These are phyloP conservation scores for Coprinopsis sp. DNA, from an alignment of 768 basidiomycete genomes.

Conservation along the genomic window DNA sequence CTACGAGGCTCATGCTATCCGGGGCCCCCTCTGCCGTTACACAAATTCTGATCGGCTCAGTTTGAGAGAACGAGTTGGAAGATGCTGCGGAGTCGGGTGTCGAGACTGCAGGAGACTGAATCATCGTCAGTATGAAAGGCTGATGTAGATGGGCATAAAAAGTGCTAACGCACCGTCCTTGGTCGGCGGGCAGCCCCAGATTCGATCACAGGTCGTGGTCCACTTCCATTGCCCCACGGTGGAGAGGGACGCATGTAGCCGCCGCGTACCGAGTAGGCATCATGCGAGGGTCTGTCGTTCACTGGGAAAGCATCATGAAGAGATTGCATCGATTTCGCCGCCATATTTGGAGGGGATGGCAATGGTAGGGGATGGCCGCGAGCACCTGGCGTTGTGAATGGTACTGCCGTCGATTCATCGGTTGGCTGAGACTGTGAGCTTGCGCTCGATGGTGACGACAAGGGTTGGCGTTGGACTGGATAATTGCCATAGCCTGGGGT, in stretches of 20 bases:
- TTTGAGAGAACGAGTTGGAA: constrained; percentile 25
- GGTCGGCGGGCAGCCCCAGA: constrained; percentile 22
- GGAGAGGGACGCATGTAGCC: constrained; percentile 24
- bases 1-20: constrained; percentile 70
- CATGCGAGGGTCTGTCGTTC: constrained; percentile 12
- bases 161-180: constrained; percentile 29
- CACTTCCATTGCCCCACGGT: constrained; percentile 28
- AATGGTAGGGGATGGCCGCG: constrained; percentile 23
- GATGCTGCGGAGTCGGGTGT: constrained; percentile 30
- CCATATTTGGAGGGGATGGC: constrained; percentile 4
- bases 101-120: constrained; percentile 38
- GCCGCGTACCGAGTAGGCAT: constrained; percentile 15
- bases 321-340: constrained; percentile 2
- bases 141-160: constrained; percentile 15
- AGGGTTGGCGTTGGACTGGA: constrained; percentile 45
- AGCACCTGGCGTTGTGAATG: constrained; percentile 61
- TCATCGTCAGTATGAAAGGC: constrained; percentile 14
- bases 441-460: constrained; percentile 67
- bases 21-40: constrained; percentile 61
- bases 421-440: constrained; percentile 61
- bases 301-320: constrained; percentile 10
- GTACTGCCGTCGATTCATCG: constrained; percentile 67
- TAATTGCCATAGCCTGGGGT: constrained; percentile 22
- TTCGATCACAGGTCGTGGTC: constrained; percentile 18
- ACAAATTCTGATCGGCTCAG: constrained; percentile 48